phyloP scores from a whole-genome alignment of 148 eudicot species.

The Vaccinium myrtillus region DNA sequence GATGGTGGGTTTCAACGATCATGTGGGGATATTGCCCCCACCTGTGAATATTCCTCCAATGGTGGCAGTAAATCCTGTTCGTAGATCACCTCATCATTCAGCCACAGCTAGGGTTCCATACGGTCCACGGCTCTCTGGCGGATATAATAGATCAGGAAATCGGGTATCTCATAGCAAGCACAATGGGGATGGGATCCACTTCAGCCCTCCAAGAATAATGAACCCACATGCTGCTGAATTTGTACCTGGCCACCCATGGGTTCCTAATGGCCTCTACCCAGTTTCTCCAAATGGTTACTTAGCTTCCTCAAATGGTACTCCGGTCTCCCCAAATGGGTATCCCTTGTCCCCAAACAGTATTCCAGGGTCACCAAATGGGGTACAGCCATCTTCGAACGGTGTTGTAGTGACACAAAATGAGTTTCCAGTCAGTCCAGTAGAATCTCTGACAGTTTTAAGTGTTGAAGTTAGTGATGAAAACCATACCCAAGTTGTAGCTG shows the following conservation, averaged over 20 bases:
- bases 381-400: conserved; percentile 31
- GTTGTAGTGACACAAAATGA: conserved; percentile 37
- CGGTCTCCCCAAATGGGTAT: conserved; percentile 44
- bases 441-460: conserved; percentile 32
- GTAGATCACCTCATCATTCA: conserved; percentile 93
- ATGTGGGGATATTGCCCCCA: conserved; percentile 76
- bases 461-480: conserved; percentile 37
- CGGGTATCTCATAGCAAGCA: conserved; percentile 57
- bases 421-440: conserved; percentile 31
- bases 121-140: conserved; percentile 87
- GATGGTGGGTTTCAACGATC: conserved; percentile 59
- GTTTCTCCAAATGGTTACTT: conserved; percentile 47
- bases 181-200: conserved; percentile 46
- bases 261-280: conserved; percentile 43
- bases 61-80: conserved; percentile 59
- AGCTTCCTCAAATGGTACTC: conserved; percentile 43
- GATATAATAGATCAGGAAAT: conserved; percentile 62
- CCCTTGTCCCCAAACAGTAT: conserved; percentile 37
- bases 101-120: conserved; percentile 93
- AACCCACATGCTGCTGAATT: conserved; percentile 94
- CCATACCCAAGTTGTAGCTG: conserved; percentile 16
- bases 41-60: conserved; percentile 76
- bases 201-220: conserved; percentile 63
- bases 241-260: conserved; percentile 78
- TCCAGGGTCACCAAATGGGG: conserved; percentile 28